Base-by-base conservation (phyloP, 768 basidiomycete species). In the Mycena latifolia region DNA sequence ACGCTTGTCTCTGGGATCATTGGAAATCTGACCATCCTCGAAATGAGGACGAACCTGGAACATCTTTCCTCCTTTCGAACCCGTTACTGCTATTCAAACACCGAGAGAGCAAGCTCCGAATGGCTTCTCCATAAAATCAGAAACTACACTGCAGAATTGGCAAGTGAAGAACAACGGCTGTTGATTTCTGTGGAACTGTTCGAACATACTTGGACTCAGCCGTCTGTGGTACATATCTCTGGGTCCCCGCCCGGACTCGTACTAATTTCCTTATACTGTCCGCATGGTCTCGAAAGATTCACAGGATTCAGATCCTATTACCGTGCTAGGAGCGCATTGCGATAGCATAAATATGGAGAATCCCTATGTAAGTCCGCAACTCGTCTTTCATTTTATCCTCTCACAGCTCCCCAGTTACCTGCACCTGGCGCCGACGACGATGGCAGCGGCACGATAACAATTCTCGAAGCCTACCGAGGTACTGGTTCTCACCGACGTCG, bases 21-120 rank as follows among this genome's bases (percentile, higher is more conserved):
- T 11, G n/a, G 63, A 9, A 18, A 53, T 15, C 63, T 68, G 18
- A 50, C n/a, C 5, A 62, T 59, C 9, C 77, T 78, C 0, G 86
- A 84, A 22, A 84, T 84, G 17, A 76, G 73, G 67, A 78, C 77
- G 48, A 81, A 85, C 55, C 77, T 89, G 0, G 71, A 79, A 55
- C 78, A 78, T 61, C 85, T 89, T 67, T 78, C 84, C 2, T 82
- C 82, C 61, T 89, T 84, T 74, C 70, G 76, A 22, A 88, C 85
- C 0, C 80, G 88, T 53, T 79, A 86, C 66, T 88, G 87, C 67
- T 29, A 61, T 31, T 59, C 66, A 3, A 63, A 71, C 6, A 55
- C 55, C 1, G 70, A 66, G 0, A 57, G 47, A 12, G 48, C 35
- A 1, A 56, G 59, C 20, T 68, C 70, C 0, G 41, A 67, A 10